Evolutionary conservation across 2,329 filamentous ascomycete genomes (phyloP), one percentile per base, ranked within the genome.

Genomic region (Stagonosporopsis rhizophila): DNA sequence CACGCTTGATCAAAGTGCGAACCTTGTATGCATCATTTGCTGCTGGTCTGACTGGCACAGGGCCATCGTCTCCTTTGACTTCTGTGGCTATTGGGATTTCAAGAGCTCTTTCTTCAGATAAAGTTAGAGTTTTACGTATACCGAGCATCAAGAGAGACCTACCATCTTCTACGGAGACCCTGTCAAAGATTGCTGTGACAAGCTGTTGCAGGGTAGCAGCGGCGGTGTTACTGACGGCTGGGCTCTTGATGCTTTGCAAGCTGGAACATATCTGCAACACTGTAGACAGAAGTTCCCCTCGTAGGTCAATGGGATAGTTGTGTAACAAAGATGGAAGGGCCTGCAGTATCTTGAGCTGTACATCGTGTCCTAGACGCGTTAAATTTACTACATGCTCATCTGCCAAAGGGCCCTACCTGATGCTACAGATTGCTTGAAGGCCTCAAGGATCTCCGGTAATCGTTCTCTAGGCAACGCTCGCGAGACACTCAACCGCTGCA

Each of bases 201-300:
- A 99, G 84, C 75, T 98, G 95, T 76, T 97, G 94, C 50, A 99
- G 80, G 2, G 95, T 98, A n/a, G 95, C 95, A 23, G 94, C 92
- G 9, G 95, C 95, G 1, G 96, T 98, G 67, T 96, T 96, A 72
- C 94, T 96, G 66, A 99, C 92, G 47, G 96, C 92, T 23, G 89
- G 87, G 78, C 93, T 96, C 78, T 97, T 98, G 76, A 90, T 95
- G 53, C 87, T 89, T 77, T 98, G 93, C 44, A 99, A 79, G 46
- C 91, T 89, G 58, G 95, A 95, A 78, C 95, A 98, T 72, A 96
- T 91, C 72, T 96, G 93, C 63, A 99, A 79, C 0, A 91, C 87
- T 9, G 87, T 91, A 25, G 92, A 89, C 35, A 99, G 82, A 30
- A 96, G 80, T 57, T 94, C 89, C 2, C 90, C 92, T 57, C 89